These are phyloP conservation scores for Poteriospumella lacustris DNA, from an alignment of 108 stramenopile species.

Conservation along the genomic window DNA sequence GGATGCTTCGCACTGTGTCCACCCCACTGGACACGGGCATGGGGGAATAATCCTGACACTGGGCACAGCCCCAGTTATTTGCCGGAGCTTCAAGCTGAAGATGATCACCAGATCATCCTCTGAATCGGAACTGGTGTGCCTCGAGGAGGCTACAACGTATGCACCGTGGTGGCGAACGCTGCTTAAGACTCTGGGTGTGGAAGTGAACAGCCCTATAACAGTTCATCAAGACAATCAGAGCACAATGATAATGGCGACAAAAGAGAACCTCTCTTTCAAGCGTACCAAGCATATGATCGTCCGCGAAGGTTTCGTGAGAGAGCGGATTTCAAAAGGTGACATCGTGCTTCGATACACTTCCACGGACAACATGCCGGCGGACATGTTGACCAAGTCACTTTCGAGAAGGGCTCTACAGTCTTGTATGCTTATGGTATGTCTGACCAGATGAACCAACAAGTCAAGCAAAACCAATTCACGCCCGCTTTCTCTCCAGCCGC, in stretches of 20 bases:
- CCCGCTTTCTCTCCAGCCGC: too few relatives aligned
- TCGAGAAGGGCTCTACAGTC: too few relatives aligned
- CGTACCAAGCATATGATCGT: neutral
- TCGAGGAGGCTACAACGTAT: neutral
- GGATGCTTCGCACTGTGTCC: neutral
- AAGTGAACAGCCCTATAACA: neutral
- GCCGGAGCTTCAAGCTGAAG: neutral
- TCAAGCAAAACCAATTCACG: too few relatives aligned
- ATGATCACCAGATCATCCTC: neutral
- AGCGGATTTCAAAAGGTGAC: neutral
- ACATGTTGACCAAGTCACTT: neutral
- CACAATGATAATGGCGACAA: neutral
- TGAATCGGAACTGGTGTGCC: neutral
- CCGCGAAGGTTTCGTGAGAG: neutral
- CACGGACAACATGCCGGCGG: neutral
- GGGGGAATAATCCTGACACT: constrained; percentile 1
- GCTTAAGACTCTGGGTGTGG: neutral
- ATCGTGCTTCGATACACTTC: neutral
- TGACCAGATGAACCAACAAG: too few relatives aligned
- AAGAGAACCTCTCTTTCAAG: neutral
- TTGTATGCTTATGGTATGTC: neutral
- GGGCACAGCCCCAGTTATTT: neutral
- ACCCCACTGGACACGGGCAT: neutral
- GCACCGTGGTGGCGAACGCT: neutral
- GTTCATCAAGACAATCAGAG: neutral